Percentiles rank a stretch among this genome's conserved stretches.
phyloP scores from a whole-genome alignment of 768 basidiomycete species.

The Hirschioporus abietinus region DNA sequence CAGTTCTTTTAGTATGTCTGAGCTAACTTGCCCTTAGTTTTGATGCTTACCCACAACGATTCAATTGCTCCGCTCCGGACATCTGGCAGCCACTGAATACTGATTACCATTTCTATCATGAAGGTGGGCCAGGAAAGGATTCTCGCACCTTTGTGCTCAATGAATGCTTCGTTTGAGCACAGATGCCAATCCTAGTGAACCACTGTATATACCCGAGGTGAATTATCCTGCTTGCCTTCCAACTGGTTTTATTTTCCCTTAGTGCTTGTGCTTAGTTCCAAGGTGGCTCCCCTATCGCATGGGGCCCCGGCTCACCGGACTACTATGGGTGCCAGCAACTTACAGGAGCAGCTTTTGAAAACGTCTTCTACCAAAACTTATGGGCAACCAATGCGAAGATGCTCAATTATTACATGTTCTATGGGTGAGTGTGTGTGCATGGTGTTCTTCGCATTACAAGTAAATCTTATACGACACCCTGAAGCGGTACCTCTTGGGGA shows the following conservation, averaged over 20 bases:
- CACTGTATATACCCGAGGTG: slow-evolving; percentile 72
- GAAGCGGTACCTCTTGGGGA: slow-evolving; percentile 82
- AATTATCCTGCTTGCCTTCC: slow-evolving; percentile 10
- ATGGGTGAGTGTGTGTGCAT: slow-evolving; percentile 40
- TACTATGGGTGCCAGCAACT: slow-evolving; percentile 60
- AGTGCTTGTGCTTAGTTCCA: slow-evolving; percentile 40
- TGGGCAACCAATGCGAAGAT: slow-evolving; percentile 82
- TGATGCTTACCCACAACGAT: slow-evolving; percentile 73
- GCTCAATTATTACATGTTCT: slow-evolving; percentile 83
- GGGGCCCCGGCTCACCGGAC: slow-evolving; percentile 57
- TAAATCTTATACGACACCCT: background rate
- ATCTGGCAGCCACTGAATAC: slow-evolving; percentile 60
- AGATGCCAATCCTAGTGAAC: slow-evolving; percentile 41
- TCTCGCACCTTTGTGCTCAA: background rate
- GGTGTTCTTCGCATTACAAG: background rate
- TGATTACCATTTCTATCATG: slow-evolving; percentile 63
- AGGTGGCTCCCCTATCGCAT: slow-evolving; percentile 76
- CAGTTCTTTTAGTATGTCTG: background rate
- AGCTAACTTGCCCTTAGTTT: slow-evolving; percentile 28
- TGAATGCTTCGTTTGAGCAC: too few relatives aligned
- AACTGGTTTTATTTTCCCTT: slow-evolving; percentile 4
- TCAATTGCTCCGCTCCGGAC: slow-evolving; percentile 73
- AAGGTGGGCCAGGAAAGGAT: slow-evolving; percentile 18
- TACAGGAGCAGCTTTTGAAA: slow-evolving; percentile 70
- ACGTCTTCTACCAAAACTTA: slow-evolving; percentile 71